Base-by-base conservation (phyloP, 352 stramenopile species). In the Aphanomyces invadans region DNA sequence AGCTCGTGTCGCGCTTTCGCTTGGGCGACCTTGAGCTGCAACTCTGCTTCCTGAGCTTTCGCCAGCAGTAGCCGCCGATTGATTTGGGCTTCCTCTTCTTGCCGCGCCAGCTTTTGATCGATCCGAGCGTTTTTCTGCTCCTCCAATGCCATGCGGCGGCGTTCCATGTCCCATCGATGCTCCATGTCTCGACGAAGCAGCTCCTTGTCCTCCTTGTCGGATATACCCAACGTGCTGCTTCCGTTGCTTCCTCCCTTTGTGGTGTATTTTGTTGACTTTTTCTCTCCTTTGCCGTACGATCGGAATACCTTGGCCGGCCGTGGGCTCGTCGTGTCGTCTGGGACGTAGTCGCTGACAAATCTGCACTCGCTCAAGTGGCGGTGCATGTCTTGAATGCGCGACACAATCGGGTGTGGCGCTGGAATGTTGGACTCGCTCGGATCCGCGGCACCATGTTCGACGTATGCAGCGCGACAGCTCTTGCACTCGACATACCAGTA, bases 401-500 rank as follows among this genome's bases (percentile, higher is more conserved):
- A 67, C 42, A 67, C 60, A 33, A 67, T 56, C 17, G 60, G 38
- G 9, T 25, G 45, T n/a, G 60, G 60, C 46, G 55, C 60, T n/a
- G 55, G 55, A n/a, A 31, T 38, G 36, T 33, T 21, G 4, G 11
- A 15, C 36, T 48, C 55, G n/a, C 28, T 21, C 42, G 15, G 17
- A 17, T 25, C 12, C 28, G 21, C 53, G 21, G 25, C 5, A n/a
- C n/a, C n/a, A 25, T 42, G 17, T 3, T 26, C 17, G 19, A 57
- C 38, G 23, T 26, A 57, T 7, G 60, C 60, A 4, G 25, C 46
- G 11, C 60, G 60, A 23, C 60, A 67, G 21, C 28, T n/a, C 26
- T 67, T 67, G 49, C 60, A 67, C 46, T 67, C 60, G 38, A 67
- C 60, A 44, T 67, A 67, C 60, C 60, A 67, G 46, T 67, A 67